Evolutionary conservation across 306 rosid species (phyloP).

Genomic region (Cercis canadensis): DNA sequence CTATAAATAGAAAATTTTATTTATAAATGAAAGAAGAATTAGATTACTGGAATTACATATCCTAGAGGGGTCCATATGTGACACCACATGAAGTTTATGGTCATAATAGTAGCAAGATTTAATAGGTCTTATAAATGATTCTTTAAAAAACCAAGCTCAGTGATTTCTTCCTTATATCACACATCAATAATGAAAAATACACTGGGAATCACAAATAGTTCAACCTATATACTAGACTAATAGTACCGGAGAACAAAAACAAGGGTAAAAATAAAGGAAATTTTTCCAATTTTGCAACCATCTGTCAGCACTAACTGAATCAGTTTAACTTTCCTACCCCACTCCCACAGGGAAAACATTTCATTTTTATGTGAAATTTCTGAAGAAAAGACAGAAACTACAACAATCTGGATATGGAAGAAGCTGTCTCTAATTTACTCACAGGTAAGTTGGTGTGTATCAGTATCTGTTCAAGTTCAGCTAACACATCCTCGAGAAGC

Average conservation of each 20-base stretch:
- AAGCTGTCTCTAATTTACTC: constrained; percentile 51
- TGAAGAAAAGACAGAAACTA: constrained; percentile 23
- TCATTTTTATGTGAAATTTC: constrained; percentile 12
- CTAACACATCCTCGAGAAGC: constrained; percentile 53
- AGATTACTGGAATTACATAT: too few species aligned
- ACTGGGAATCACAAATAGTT: too few species aligned
- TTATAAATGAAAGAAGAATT: constrained; percentile 13
- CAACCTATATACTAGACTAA: too few species aligned
- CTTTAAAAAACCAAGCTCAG: constrained; percentile 17
- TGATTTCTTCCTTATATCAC: too few species aligned
- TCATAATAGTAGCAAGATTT: constrained; percentile 11
- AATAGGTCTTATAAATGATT: constrained; percentile 1
- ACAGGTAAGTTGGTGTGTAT: constrained; percentile 84
- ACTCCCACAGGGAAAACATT: constrained; percentile 18
- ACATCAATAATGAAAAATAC: too few species aligned
- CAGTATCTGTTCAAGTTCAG: constrained; percentile 83
- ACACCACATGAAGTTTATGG: too few species aligned
- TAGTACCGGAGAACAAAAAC: too few species aligned
- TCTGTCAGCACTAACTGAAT: too few species aligned
- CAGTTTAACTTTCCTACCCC: constrained; percentile 4
- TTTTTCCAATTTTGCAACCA: too few species aligned
- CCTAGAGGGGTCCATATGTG: too few species aligned
- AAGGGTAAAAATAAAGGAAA: too few species aligned
- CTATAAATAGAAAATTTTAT: constrained; percentile 1
- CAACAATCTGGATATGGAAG: constrained; percentile 6